Evolutionary conservation across 306 rosid genomes (phyloP).

Genomic region (Cicer cuneatum): DNA sequence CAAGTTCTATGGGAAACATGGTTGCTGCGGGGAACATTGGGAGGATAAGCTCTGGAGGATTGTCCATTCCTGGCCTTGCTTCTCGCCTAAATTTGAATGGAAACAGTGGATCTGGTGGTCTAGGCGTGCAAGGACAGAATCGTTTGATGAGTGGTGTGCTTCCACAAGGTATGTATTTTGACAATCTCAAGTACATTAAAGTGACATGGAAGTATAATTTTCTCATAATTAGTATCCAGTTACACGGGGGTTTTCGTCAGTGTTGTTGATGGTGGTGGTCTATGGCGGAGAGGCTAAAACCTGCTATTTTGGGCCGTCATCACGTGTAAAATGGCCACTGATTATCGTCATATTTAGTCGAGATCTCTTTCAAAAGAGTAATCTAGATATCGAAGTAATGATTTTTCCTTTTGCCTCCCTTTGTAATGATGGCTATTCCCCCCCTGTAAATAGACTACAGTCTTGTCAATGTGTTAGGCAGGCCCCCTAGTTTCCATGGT

Average conservation of each 20-base stretch:
- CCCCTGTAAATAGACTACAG: too few species aligned
- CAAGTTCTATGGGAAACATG: slow-evolving; percentile 97
- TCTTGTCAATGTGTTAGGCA: too few species aligned
- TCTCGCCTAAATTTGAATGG: slow-evolving; percentile 82
- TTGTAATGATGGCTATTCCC: too few species aligned
- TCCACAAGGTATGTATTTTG: slow-evolving; percentile 77
- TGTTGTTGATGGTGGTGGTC: too few species aligned
- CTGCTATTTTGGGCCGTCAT: too few species aligned
- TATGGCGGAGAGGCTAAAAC: too few species aligned
- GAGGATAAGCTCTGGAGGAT: slow-evolving; percentile 83
- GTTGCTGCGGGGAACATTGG: slow-evolving; percentile 86
- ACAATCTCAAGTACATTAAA: slow-evolving; percentile 12
- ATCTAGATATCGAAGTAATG: too few species aligned
- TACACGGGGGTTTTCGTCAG: background rate
- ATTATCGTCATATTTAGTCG: background rate
- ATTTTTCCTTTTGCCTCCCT: too few species aligned
- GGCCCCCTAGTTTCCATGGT: too few species aligned
- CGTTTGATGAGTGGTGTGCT: slow-evolving; percentile 89
- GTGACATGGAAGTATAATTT: slow-evolving; percentile 13
- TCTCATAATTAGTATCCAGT: slow-evolving; percentile 7
- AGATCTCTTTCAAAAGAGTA: slow-evolving; percentile 5
- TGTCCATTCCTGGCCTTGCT: slow-evolving; percentile 89
- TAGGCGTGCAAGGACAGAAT: slow-evolving; percentile 91
- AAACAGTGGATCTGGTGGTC: slow-evolving; percentile 85
- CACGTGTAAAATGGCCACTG: too few species aligned